Evolutionary conservation across 768 basidiomycete species (phyloP), one percentile per base, ranked within the genome.

Genomic region (Leccinum boreale): DNA sequence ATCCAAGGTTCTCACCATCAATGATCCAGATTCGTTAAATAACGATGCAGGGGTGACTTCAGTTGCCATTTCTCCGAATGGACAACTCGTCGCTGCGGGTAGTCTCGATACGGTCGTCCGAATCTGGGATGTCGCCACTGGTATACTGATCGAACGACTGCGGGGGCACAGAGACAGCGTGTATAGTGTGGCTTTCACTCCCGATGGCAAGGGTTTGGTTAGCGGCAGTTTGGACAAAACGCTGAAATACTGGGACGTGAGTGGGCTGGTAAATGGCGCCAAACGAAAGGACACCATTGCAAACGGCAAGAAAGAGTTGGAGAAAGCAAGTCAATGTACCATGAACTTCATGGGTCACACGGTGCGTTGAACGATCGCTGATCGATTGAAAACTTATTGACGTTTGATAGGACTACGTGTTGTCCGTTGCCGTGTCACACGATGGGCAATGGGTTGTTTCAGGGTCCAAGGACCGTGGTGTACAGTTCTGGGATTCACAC

Each of bases 381-480:
- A 29, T 49, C 11, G 15, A 19, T 21, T 33, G 5, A 52, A 46
- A 24, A 26, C 57, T 64, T 21, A 61, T 48, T 4, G 26, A 51
- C 46, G 49, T 28, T 36, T 17, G 2, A 35, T 63, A 85, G 84
- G 87, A 89, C 70, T 89, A 87, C 58, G 87, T 89, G 58, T 77
- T 89, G 52, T 84, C 83, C 48, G 86, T 87, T 48, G 85, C 85
- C 19, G 91, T 94, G 50, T 93, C 92, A 48, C 89, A 93, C 61
- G 95, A 98, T 72, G 92, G 92, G 59, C 85, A 91, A 62, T 89
- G 94, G 91, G 89, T 98, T 64, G 95, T 97, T 11, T 94, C 92
- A 11, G 96, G 97, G 52, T 88, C 86, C 35, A 98, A 98, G 76
- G 97, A 99, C 71, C 89, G 97, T 12, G 90, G 93, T 1, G 94